Evolutionary conservation across 2,329 filamentous ascomycete species (phyloP), one percentile per base, ranked within the genome.

Genomic region (Fusarium humuli): DNA sequence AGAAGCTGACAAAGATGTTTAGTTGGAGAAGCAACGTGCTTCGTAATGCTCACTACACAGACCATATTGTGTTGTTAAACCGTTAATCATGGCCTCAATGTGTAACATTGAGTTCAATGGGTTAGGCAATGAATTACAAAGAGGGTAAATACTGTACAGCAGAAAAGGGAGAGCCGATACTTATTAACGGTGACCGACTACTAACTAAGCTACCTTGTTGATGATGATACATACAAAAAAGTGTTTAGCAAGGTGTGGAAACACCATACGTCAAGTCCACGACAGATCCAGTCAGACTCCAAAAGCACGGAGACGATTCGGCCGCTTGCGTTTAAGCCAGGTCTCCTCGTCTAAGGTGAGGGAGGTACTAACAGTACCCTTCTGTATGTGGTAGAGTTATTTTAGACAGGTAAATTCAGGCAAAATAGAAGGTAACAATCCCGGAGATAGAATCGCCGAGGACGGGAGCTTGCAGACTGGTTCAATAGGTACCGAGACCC

Each of bases 1-100:
- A 60, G 47, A 49, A 61, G 62, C 66, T 72, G 60, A 72, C 65
- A 72, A 70, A 62, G 55, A 61, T 60, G 65, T 70, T 64, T 66
- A 59, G 61, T 61, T 67, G 41, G 52, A 64, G 54, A 63, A 70
- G 61, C 56, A 70, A 49, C 34, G 46, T 70, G 69, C 69, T 72
- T 71, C 69, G 69, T 71, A 65, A 71, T 71, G 69, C 61, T 71
- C 69, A 72, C 57, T 50, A 48, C 62, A 70, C 62, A 62, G 50
- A 40, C 22, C 63, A 62, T 42, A 46, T 41, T 46, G 44, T 41
- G 18, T 27, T 44, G 56, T 54, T 53, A 14, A 27, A 52, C 34
- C 27, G 40, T 52, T 57, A 30, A 42, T 23, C 41, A 40, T 58
- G 58, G 48, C 34, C 49, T 68, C 46, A 60, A 25, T 32, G 44